These are phyloP conservation scores for Ceratobasidium sp. DNA, from an alignment of 1,284 basidiomycete genomes.

Conservation along the genomic window DNA sequence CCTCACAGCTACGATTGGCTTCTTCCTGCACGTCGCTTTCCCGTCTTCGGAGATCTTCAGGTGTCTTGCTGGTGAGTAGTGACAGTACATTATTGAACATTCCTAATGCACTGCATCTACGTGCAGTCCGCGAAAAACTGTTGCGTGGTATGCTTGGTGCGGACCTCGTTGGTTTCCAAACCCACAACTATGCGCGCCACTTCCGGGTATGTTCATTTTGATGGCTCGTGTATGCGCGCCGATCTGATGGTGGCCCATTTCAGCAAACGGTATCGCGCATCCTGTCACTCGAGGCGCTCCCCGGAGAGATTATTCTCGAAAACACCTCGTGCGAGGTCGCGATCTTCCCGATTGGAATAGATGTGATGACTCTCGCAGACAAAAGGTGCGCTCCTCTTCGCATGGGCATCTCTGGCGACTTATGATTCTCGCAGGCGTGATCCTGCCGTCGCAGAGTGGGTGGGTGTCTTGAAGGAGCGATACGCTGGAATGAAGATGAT, in stretches of 20 bases:
- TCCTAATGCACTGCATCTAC: not conserved
- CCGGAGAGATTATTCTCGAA: constrained; percentile 77
- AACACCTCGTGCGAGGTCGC: constrained; percentile 81
- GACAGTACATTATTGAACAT: not conserved
- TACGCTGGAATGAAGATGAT: constrained; percentile 87
- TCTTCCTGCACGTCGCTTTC: constrained; percentile 91
- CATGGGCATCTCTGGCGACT: not conserved
- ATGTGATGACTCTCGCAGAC: constrained; percentile 74
- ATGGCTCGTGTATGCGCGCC: not conserved
- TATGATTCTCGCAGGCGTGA: constrained; percentile 62
- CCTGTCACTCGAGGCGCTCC: constrained; percentile 80
- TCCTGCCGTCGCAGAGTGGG: constrained; percentile 84
- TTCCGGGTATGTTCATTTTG: constrained; percentile 59
- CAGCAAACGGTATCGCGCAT: constrained; percentile 84
- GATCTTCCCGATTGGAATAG: constrained; percentile 91
- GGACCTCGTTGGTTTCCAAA: constrained; percentile 84
- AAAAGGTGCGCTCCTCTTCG: constrained; percentile 64
- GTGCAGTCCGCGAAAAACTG: constrained; percentile 57
- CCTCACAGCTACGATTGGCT: constrained; percentile 73
- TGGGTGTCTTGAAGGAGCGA: constrained; percentile 75
- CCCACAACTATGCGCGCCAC: constrained; percentile 80
- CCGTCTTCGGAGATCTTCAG: constrained; percentile 89
- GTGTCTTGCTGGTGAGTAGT: constrained; percentile 65
- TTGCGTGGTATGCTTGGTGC: constrained; percentile 80
- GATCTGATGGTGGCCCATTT: constrained; percentile 38